Percentiles rank a stretch among this genome's conserved stretches.
These are phyloP conservation scores for Trametes gibbosa DNA, from an alignment of 768 basidiomycete species.

Conservation along the genomic window DNA sequence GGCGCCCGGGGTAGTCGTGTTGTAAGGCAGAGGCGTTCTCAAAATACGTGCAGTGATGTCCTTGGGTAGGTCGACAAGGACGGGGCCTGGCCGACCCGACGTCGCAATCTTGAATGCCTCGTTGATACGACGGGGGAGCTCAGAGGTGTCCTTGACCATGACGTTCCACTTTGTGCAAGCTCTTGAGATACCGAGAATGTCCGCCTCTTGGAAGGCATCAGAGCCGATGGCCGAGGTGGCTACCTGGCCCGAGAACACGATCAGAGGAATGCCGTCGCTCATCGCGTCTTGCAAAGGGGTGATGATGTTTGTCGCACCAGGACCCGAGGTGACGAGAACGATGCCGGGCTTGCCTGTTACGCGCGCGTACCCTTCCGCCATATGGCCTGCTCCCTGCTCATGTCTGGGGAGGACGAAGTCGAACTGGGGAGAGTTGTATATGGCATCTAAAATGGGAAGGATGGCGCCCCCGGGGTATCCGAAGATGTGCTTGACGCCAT, in stretches of 20 bases:
- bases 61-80: conserved; percentile 99
- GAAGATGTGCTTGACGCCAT: conserved; percentile 94
- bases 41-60: conserved; percentile 95
- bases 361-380: conserved; percentile 98
- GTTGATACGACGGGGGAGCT: conserved; percentile 93
- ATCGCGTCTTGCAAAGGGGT: conserved; percentile 98
- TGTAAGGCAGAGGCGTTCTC: conserved; percentile 79
- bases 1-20: conserved; percentile 78
- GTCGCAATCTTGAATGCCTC: conserved; percentile 99
- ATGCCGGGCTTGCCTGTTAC: conserved; percentile 98
- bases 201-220: conserved; percentile 98
- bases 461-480: conserved; percentile 99
- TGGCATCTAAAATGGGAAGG: conserved; percentile 99
- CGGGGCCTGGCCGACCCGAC: conserved; percentile 94
- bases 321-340: conserved; percentile 96
- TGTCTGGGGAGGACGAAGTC: conserved; percentile 95
- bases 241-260: conserved; percentile 98
- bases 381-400: conserved; percentile 98
- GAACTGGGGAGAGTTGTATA: conserved; percentile 93
- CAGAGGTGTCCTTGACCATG: conserved; percentile 96
- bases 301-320: conserved; percentile 96
- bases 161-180: conserved; percentile 99
- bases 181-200: conserved; percentile 92
- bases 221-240: conserved; percentile 99
- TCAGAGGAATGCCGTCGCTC: conserved; percentile 88